These are phyloP conservation scores for Diversispora eburnea DNA, from an alignment of 192 early-diverging fungal genomes.

Conservation along the genomic window DNA sequence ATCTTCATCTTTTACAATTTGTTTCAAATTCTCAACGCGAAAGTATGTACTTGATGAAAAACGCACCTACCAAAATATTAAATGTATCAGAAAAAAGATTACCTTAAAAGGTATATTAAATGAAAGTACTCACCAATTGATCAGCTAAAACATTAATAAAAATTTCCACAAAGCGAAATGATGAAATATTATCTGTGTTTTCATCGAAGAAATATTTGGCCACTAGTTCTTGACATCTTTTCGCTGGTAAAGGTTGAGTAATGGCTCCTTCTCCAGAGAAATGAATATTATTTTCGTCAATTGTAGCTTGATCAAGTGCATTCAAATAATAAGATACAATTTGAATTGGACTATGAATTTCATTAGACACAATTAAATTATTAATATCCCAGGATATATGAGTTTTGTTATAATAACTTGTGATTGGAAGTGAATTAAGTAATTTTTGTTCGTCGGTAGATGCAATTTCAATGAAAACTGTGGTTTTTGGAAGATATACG, in stretches of 20 bases:
- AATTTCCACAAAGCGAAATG: slow-evolving; percentile 29
- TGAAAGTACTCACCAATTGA: slow-evolving; percentile 12
- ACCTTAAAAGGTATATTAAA: too few relatives aligned
- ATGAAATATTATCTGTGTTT: slow-evolving; percentile 8
- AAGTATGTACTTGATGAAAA: slow-evolving; percentile 27
- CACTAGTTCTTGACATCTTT: slow-evolving; percentile 14
- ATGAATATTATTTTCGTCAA: slow-evolving; percentile 14
- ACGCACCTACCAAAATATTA: background rate
- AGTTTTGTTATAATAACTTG: background rate
- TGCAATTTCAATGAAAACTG: slow-evolving; percentile 25
- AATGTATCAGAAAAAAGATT: too few relatives aligned
- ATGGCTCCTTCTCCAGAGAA: background rate
- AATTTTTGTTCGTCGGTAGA: slow-evolving; percentile 28
- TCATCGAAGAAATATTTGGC: slow-evolving; percentile 18
- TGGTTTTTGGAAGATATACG: background rate
- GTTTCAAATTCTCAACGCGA: slow-evolving; percentile 17
- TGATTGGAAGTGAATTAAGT: slow-evolving; percentile 21
- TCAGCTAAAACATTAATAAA: slow-evolving; percentile 31
- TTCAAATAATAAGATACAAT: slow-evolving; percentile 22
- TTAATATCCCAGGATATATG: slow-evolving; percentile 28
- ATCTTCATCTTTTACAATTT: slow-evolving; percentile 1
- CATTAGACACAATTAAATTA: slow-evolving; percentile 8
- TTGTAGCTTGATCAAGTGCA: background rate
- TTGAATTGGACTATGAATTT: slow-evolving; percentile 25
- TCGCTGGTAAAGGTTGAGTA: background rate